Percentiles rank a stretch among this genome's conserved stretches.
phyloP scores from a whole-genome alignment of 371 early-diverging fungal species.

The Mortierella sp. region DNA sequence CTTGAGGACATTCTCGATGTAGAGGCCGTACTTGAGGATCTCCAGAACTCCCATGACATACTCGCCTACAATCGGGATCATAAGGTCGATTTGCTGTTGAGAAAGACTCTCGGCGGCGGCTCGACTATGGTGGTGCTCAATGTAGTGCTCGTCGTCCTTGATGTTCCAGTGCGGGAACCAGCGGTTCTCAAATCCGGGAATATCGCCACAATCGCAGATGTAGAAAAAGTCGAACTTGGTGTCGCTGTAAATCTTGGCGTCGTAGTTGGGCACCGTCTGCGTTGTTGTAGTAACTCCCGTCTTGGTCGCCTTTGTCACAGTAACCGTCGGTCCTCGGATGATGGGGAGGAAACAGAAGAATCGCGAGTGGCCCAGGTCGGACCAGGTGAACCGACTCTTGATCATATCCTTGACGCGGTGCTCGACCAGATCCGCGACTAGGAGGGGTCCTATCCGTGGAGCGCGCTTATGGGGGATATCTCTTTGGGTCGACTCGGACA shows the following conservation, averaged over 20 bases:
- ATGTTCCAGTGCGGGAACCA: conserved; percentile 24
- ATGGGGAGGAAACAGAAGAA: conserved; percentile 6
- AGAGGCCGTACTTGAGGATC: conserved; percentile 32
- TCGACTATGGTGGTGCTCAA: not conserved
- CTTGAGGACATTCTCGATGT: conserved; percentile 1
- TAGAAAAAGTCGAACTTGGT: conserved; percentile 3
- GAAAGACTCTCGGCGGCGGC: conserved; percentile 17
- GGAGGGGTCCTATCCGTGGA: not conserved
- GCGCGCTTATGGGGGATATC: not conserved
- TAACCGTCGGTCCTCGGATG: not conserved
- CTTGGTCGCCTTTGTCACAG: not conserved
- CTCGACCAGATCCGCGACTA: not conserved
- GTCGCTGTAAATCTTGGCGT: not conserved
- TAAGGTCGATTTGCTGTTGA: conserved; percentile 4
- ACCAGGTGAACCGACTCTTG: conserved; percentile 7
- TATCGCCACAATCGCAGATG: conserved; percentile 41
- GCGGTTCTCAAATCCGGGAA: conserved; percentile 19
- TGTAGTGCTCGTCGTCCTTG: conserved; percentile 11
- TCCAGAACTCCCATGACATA: conserved; percentile 45
- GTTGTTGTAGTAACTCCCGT: not conserved
- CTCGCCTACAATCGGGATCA: conserved; percentile 17
- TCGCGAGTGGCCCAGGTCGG: not conserved
- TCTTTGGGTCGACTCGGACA: not conserved
- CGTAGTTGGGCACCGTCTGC: not conserved
- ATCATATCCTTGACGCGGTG: conserved; percentile 8